phyloP scores from a whole-genome alignment of 2,329 filamentous ascomycete genomes.

The Penicillium sp. region DNA sequence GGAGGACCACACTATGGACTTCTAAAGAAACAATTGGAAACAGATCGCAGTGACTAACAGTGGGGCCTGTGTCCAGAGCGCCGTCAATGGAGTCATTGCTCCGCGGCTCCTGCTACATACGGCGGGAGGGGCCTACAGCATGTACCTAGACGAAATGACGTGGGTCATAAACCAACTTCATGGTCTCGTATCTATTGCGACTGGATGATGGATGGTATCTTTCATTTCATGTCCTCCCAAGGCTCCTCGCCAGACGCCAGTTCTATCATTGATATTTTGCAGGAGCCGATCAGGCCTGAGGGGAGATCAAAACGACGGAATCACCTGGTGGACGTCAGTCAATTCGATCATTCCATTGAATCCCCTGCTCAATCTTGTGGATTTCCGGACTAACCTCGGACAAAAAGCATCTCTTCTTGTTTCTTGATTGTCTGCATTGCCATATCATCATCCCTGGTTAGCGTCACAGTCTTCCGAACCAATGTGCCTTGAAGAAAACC shows the following conservation, averaged over 20 bases:
- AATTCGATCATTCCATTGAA: neutral
- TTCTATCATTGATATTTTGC: conserved; percentile 15
- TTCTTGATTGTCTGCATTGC: conserved; percentile 76
- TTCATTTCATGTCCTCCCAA: conserved; percentile 13
- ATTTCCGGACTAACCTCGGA: conserved; percentile 67
- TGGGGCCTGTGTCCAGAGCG: neutral
- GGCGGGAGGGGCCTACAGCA: too few relatives aligned
- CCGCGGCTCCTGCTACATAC: conserved; percentile 4
- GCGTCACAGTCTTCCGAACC: conserved; percentile 3
- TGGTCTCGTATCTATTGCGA: conserved; percentile 24
- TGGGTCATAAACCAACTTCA: conserved; percentile 21
- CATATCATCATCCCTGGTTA: conserved; percentile 8
- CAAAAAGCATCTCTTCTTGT: conserved; percentile 98
- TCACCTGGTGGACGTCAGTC: conserved; percentile 54
- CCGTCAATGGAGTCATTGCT: neutral
- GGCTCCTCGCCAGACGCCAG: conserved; percentile 20
- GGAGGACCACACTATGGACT: neutral
- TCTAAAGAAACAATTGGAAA: conserved; percentile 3
- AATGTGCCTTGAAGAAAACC: too few relatives aligned
- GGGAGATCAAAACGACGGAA: conserved; percentile 70
- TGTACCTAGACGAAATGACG: too few relatives aligned
- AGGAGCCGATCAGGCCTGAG: conserved; percentile 48
- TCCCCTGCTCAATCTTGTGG: neutral
- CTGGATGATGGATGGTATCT: conserved; percentile 20
- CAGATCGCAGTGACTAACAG: conserved; percentile 12